Evolutionary conservation across 768 basidiomycete species (phyloP), one percentile per base, ranked within the genome.

Genomic region (Leccinum subtestaceum): DNA sequence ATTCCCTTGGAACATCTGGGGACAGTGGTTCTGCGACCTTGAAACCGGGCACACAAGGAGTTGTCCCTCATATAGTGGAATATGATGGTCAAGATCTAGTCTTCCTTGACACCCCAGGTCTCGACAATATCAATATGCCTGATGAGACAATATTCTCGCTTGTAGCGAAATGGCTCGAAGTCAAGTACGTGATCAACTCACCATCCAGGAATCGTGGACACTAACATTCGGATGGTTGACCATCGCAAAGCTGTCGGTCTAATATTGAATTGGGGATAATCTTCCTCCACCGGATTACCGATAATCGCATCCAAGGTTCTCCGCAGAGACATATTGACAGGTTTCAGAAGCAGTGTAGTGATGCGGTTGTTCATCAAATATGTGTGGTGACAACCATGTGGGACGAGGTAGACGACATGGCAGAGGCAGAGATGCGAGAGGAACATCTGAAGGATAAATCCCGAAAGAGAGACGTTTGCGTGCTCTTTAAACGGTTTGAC

Each of bases 361-460:
- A 19, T 10, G 3, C 38, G 2, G 17, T 17, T 10, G 34, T 60
- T 12, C 27, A 43, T 55, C 53, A 23, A 10, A 53, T 55, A 46
- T 62, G 60, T 38, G 36, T 62, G 1, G 43, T 56, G 23, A 62
- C 59, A 29, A 55, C 60, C 7, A 55, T 61, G 60, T 60, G 60
- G 57, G 59, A 61, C 58, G 38, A 54, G 6, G 53, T 55, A 12
- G 38, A 19, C 15, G 43, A 55, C 38, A 27, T 8, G 9, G 27
- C 1, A 6, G 58, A 55, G 12, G 60, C 53, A 10, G 53, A 40
- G 27, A 25, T 4, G 19, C 38, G 53, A 48, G 60, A 61, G n/a
- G 5, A 9, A 11, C 10, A 23, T 32, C 21, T 61, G 25, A 55
- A 48, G 11, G 23, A 43, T 27, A 53, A n/a, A 25, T 61, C 40